A percentile compares a stretch with the other conserved stretches of the same genome.
These are phyloP conservation scores for Copromyces sp. DNA, from an alignment of 495 filamentous ascomycete species.

Conservation along the genomic window DNA sequence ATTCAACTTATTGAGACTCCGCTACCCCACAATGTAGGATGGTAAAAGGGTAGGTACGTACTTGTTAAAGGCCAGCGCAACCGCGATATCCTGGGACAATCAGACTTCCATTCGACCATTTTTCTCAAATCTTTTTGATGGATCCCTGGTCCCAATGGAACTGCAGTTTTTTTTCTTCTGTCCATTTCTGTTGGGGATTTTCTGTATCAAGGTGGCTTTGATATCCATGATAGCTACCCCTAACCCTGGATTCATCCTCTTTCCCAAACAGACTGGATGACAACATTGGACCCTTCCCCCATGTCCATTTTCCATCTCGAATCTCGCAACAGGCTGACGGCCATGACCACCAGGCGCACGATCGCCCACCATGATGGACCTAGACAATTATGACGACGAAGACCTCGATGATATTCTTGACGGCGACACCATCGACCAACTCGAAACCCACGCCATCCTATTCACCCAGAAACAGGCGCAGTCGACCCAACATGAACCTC, in stretches of 20 bases:
- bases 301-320: background rate
- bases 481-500: conserved; percentile 4
- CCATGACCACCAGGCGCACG: background rate
- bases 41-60: background rate
- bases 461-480: conserved; percentile 33
- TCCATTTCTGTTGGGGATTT: background rate
- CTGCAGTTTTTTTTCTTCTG: background rate
- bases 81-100: background rate
- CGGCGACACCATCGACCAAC: conserved; percentile 31
- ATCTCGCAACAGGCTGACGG: background rate
- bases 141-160: background rate
- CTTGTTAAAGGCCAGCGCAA: background rate
- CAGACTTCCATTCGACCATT: background rate
- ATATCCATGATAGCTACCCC: background rate
- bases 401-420: conserved; percentile 34
- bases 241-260: background rate
- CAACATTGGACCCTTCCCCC: background rate
- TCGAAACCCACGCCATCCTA: conserved; percentile 40
- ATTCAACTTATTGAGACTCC: background rate
- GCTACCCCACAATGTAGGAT: background rate
- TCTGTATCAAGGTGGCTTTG: background rate
- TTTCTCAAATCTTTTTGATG: background rate
- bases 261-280: background rate
- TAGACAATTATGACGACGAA: conserved; percentile 42
- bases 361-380: conserved; percentile 7